Evolutionary conservation across 225 moss, liverwort and hornwort genomes (phyloP), one percentile per base, ranked within the genome.

Genomic region (Straminergon stramineum): DNA sequence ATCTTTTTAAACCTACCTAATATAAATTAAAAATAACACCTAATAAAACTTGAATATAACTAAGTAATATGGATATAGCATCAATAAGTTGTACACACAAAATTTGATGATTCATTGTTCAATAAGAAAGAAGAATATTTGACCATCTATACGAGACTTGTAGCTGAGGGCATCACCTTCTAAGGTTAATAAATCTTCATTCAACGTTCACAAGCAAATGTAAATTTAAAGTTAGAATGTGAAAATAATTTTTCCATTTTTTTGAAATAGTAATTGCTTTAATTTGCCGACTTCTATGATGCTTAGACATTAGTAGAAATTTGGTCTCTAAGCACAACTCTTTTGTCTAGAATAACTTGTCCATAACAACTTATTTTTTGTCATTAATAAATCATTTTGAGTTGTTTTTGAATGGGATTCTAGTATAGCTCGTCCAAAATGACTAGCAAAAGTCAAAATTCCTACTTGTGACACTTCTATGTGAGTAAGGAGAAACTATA

Each of bases 141-240:
- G 9, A 19, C 35, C 11, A 67, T 10, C 35, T 11, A 67, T 20
- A 67, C 1, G 6, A 37, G 6, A 67, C 67, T 35, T 67, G 10
- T 67, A 10, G 20, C 10, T 18, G 0, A 35, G 0, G 1, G 5
- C 5, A 3, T 37, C 20, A n/a, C n/a, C 11, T 20, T 37, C 21
- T 5, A 37, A 67, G 34, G 11, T 1, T 67, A 67, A 35, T 35
- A 0, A 35, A 0, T 67, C 20, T 58, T 58, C 10, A 58, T 22
- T 58, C 9, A 22, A 58, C 5, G 2, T 10, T 22, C 22, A 58
- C 58, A 58, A 10, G 22, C 10, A 14, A 64, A 64, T 64, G 32
- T 26, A 3, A 70, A 7, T 13, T 4, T 8, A 26, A 70, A 70
- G 8, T 26, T 8, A 0, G 3, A 41, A 71, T 26, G 5, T 1